A percentile compares a stretch with the other conserved stretches of the same genome.
These are phyloP conservation scores for Tylopilus sp. DNA, from an alignment of 768 basidiomycete species.

Conservation along the genomic window DNA sequence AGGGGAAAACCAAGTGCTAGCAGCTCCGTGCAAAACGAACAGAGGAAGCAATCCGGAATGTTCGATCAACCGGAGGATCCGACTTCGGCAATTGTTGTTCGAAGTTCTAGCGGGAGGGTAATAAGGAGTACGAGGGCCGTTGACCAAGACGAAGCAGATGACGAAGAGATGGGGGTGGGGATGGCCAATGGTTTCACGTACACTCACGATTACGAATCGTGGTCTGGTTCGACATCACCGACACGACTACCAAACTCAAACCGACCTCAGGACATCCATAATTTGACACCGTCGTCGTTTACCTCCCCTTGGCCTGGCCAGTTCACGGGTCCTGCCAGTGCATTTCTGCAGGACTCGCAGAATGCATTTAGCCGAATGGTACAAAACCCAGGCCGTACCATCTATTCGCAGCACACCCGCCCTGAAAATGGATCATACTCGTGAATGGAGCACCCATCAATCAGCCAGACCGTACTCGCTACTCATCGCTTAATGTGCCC, in stretches of 20 bases:
- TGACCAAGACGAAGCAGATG: slow-evolving; percentile 25
- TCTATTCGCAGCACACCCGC: slow-evolving; percentile 52
- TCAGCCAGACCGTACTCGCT: slow-evolving; percentile 20
- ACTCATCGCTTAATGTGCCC: slow-evolving; percentile 18
- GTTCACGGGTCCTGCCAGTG: slow-evolving; percentile 49
- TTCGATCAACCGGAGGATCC: slow-evolving; percentile 22
- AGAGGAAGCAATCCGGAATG: slow-evolving; percentile 15
- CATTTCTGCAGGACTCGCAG: slow-evolving; percentile 44
- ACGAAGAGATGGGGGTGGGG: slow-evolving; percentile 18
- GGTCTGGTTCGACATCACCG: slow-evolving; percentile 25
- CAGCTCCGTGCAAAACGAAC: slow-evolving; percentile 23
- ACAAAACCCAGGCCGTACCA: slow-evolving; percentile 58
- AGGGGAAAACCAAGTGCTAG: slow-evolving; percentile 32
- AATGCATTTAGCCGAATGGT: slow-evolving; percentile 36
- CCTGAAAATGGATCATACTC: slow-evolving; percentile 32
- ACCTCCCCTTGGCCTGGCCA: slow-evolving; percentile 33
- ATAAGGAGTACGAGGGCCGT: slow-evolving; percentile 29
- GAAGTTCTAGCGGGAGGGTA: slow-evolving; percentile 30
- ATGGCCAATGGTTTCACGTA: slow-evolving; percentile 23
- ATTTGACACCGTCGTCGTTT: slow-evolving; percentile 20
- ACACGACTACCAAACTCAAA: slow-evolving; percentile 14
- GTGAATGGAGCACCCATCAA: slow-evolving; percentile 14
- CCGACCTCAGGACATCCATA: slow-evolving; percentile 21
- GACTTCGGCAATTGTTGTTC: slow-evolving; percentile 17
- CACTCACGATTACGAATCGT: slow-evolving; percentile 20